Conservation (phyloP, 192 early-diverging fungal genomes). For the Phlyctochytrium bullatum region DNA sequence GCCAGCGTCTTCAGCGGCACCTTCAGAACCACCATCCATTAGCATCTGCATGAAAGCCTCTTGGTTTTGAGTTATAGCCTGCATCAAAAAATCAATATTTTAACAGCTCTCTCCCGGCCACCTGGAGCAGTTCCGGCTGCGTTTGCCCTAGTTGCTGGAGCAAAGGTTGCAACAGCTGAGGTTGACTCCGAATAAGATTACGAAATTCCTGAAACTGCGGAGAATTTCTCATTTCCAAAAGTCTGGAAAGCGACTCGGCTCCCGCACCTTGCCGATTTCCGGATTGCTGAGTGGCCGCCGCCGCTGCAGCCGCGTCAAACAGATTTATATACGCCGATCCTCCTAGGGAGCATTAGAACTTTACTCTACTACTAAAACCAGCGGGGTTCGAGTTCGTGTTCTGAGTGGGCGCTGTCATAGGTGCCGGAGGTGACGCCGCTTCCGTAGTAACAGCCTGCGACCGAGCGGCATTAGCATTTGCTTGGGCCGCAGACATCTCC, state of each 20-base stretch:
- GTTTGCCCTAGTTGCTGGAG: slow-evolving; percentile 77
- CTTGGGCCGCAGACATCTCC: no score
- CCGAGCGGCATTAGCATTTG: no score
- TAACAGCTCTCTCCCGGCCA: slow-evolving; percentile 11
- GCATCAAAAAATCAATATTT: not conserved
- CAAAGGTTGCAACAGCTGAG: slow-evolving; percentile 80
- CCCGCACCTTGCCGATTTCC: slow-evolving; percentile 26
- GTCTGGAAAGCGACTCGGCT: slow-evolving; percentile 34
- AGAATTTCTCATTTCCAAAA: slow-evolving; percentile 61
- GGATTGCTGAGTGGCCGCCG: slow-evolving; percentile 15
- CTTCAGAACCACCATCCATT: slow-evolving; percentile 28
- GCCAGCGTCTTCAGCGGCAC: slow-evolving; percentile 56
- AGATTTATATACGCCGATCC: slow-evolving; percentile 40
- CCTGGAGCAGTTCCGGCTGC: slow-evolving; percentile 80
- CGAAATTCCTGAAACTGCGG: slow-evolving; percentile 93
- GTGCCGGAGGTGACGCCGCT: no score
- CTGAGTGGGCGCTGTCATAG: no score
- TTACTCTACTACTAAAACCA: no score
- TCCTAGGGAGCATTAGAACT: no score
- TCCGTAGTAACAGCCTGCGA: no score
- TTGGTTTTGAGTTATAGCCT: slow-evolving; percentile 72
- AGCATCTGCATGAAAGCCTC: slow-evolving; percentile 79
- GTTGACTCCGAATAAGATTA: slow-evolving; percentile 80
- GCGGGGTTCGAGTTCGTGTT: no score
- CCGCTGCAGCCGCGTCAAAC: slow-evolving; percentile 40